These are phyloP conservation scores for Cyclocybe aegerita DNA, from an alignment of 768 basidiomycete genomes.

Conservation along the genomic window DNA sequence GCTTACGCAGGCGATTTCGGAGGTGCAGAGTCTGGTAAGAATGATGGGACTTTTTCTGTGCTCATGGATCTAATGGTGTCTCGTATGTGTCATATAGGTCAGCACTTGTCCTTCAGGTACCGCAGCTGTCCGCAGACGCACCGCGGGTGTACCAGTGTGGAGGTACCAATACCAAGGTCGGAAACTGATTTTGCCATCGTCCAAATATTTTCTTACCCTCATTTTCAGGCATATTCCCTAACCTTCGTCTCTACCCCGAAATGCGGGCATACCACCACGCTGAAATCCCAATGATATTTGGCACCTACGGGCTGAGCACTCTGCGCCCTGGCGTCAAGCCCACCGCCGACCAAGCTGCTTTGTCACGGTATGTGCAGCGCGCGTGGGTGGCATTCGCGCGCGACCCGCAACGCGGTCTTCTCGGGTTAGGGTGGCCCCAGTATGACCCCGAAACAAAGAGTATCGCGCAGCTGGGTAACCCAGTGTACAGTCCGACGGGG, in stretches of 20 bases:
- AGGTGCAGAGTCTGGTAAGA: slow-evolving; percentile 29
- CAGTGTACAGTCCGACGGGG: slow-evolving; percentile 14
- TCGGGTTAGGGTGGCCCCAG: slow-evolving; percentile 16
- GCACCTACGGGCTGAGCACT: slow-evolving; percentile 27
- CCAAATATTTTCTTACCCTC: background rate
- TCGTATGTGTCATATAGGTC: slow-evolving; percentile 8
- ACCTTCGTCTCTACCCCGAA: slow-evolving; percentile 29
- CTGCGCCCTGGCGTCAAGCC: slow-evolving; percentile 11
- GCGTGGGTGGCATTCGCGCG: slow-evolving; percentile 40
- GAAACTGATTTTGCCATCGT: background rate
- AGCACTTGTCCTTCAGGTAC: slow-evolving; percentile 27
- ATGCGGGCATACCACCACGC: slow-evolving; percentile 37
- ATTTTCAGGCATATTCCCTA: slow-evolving; percentile 30
- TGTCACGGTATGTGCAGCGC: slow-evolving; percentile 31
- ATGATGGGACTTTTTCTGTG: background rate
- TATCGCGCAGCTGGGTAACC: slow-evolving; percentile 18
- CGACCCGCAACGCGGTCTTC: slow-evolving; percentile 28
- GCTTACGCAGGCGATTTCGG: slow-evolving; percentile 27
- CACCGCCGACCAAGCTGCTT: slow-evolving; percentile 15
- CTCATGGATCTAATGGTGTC: background rate
- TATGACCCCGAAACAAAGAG: slow-evolving; percentile 16
- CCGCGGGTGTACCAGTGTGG: slow-evolving; percentile 26
- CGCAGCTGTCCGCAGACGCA: slow-evolving; percentile 22
- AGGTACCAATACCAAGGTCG: slow-evolving; percentile 27
- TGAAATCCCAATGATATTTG: slow-evolving; percentile 40